A percentile compares a stretch with the other conserved stretches of the same genome.
Evolutionary conservation across 768 basidiomycete genomes (phyloP).

Genomic region (Phlebiopsis flavidoalba): DNA sequence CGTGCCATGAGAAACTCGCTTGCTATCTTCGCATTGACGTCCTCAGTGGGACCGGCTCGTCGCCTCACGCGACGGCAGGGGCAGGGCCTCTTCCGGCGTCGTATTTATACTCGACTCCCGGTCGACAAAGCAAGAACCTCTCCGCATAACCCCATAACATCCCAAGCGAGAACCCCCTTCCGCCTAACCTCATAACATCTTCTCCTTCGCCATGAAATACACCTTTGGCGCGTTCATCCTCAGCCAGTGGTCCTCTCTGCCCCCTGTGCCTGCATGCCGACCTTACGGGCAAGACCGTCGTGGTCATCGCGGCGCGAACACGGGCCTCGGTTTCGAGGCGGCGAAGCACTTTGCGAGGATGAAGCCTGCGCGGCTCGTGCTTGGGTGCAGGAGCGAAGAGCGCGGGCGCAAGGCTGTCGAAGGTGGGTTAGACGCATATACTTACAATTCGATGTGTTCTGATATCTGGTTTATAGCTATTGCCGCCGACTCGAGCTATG

Average conservation of each 20-base stretch:
- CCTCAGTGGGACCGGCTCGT: too few species aligned
- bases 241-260: constrained; percentile 7
- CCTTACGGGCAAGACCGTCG: constrained; percentile 41
- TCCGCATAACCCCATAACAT: not conserved
- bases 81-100: too few species aligned
- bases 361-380: constrained; percentile 34
- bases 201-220: constrained; percentile 2
- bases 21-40: too few species aligned
- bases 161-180: too few species aligned
- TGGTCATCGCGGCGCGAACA: constrained; percentile 45
- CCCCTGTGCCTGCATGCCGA: constrained; percentile 22
- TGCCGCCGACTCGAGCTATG: constrained; percentile 5
- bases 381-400: constrained; percentile 32
- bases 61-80: too few species aligned
- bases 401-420: constrained; percentile 31
- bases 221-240: constrained; percentile 1
- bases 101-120: too few species aligned
- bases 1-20: too few species aligned
- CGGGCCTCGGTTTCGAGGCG: constrained; percentile 44
- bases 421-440: constrained; percentile 21
- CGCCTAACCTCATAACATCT: not conserved
- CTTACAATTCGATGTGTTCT: not conserved
- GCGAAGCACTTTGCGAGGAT: constrained; percentile 40
- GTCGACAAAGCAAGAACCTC: too few species aligned
- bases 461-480: constrained; percentile 12